Evolutionary conservation across 306 rosid species (phyloP), one percentile per base, ranked within the genome.

Genomic region (Medicago lupulina): DNA sequence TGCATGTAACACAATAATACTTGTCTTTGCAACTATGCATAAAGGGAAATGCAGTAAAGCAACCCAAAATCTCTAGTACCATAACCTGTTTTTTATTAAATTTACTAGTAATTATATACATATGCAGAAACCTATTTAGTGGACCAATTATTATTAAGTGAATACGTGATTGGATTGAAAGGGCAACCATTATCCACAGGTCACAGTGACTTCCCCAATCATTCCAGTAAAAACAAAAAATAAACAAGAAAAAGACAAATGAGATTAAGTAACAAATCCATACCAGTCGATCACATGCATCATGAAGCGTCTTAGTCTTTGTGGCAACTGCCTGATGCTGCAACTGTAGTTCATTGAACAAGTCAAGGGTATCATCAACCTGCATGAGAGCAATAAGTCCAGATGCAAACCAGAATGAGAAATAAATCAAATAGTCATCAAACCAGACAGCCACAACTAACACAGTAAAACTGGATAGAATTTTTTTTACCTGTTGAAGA

Each of bases 301-400:
- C 99, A 73, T 96, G 99, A 67, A 96, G 98, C 1, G 99, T 96
- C 87, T 90, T 92, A 47, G 99, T 96, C 92, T 92, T 96, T 18
- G 93, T 92, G 72, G 98, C 97, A 25, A 96, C 98, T 38, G 98
- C 98, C 75, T 90, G 93, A 86, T 96, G 99, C 85, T 96, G 97
- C 86, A 88, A 74, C 63, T 96, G 98, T 49, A 96, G 82, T 34
- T 90, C 98, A 21, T 90, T 89, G 83, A 92, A 92, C 69, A 89
- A 84, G 78, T 87, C 97, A 15, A 92, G 68, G 8, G 99, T 92
- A 69, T 88, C 97, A 79, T 92, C 98, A 55, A 96, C 98, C 99
- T 96, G 90, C 86, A 83, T 1, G 7, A 74, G 71, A 66, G 66
- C 47, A 78, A 61, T 70, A 51, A 65, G 49, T 58, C 61, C 64